Evolutionary conservation across 148 eudicot species (phyloP).

Genomic region (Persicaria tinctoria): DNA sequence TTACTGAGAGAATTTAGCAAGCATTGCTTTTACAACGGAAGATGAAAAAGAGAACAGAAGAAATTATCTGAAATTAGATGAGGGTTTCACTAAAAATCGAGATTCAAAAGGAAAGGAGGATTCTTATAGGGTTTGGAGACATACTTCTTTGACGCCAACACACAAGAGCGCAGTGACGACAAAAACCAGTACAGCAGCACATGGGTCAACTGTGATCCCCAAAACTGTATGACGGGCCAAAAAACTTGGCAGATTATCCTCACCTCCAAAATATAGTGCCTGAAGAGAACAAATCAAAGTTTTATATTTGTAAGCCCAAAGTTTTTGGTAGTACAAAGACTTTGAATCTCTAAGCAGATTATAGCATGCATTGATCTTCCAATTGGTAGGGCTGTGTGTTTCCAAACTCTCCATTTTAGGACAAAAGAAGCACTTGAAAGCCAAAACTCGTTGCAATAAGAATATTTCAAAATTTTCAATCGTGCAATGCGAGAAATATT

Average conservation of each 20-base stretch:
- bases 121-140: not conserved
- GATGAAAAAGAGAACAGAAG: not conserved
- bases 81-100: not conserved
- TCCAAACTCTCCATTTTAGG: not conserved
- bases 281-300: constrained; percentile 8
- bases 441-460: not conserved
- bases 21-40: not conserved
- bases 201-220: constrained; percentile 46
- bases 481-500: not conserved
- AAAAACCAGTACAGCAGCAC: constrained; percentile 42
- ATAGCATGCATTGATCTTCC: not conserved
- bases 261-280: constrained; percentile 57
- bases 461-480: not conserved
- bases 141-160: constrained; percentile 58
- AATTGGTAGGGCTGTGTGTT: not conserved
- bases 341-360: not conserved
- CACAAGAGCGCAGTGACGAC: constrained; percentile 45
- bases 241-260: constrained; percentile 40
- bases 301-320: not conserved
- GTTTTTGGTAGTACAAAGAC: not conserved
- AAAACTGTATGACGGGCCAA: constrained; percentile 40
- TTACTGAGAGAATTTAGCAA: not conserved
- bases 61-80: not conserved
- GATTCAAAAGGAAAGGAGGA: not conserved
- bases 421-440: not conserved